Conservation (phyloP, 768 basidiomycete genomes). For the Mycena belliarum region DNA sequence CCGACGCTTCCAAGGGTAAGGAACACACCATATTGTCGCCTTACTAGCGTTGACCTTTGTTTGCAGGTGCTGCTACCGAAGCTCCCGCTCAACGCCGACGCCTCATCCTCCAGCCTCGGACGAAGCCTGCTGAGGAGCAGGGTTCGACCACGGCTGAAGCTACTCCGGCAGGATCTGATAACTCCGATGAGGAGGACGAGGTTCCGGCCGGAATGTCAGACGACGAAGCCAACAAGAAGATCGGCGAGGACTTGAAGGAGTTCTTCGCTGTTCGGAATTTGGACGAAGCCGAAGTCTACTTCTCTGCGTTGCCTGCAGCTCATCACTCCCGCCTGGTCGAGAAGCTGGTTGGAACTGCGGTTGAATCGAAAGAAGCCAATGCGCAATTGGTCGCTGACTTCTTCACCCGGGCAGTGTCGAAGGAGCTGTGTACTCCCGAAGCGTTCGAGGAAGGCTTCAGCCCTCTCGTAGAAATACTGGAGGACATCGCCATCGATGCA, state of each 20-base stretch:
- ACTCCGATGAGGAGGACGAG: conserved; percentile 52
- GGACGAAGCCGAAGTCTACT: conserved; percentile 87
- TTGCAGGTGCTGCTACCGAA: conserved; percentile 47
- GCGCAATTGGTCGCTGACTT: conserved; percentile 77
- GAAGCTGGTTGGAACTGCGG: conserved; percentile 68
- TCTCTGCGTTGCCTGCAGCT: conserved; percentile 66
- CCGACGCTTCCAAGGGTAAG: conserved; percentile 56
- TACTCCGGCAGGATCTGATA: conserved; percentile 49
- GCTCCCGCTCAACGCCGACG: conserved; percentile 60
- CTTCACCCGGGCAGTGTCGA: conserved; percentile 62
- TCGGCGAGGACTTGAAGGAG: conserved; percentile 82
- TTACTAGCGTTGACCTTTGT: conserved; percentile 52
- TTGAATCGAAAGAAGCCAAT: conserved; percentile 83
- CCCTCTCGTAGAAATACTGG: conserved; percentile 72
- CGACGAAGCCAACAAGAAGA: conserved; percentile 70
- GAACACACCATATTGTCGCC: conserved; percentile 43
- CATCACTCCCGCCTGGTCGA: conserved; percentile 71
- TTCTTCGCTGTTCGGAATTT: conserved; percentile 83
- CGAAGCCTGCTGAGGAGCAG: conserved; percentile 53
- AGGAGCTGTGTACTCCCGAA: conserved; percentile 56
- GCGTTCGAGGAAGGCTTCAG: conserved; percentile 76
- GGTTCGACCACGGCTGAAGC: conserved; percentile 38
- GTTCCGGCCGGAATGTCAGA: conserved; percentile 56
- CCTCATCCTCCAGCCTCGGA: conserved; percentile 76
- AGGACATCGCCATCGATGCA: conserved; percentile 88